Conservation (phyloP, 805 yeast species). For the Grigorovia humatica region DNA sequence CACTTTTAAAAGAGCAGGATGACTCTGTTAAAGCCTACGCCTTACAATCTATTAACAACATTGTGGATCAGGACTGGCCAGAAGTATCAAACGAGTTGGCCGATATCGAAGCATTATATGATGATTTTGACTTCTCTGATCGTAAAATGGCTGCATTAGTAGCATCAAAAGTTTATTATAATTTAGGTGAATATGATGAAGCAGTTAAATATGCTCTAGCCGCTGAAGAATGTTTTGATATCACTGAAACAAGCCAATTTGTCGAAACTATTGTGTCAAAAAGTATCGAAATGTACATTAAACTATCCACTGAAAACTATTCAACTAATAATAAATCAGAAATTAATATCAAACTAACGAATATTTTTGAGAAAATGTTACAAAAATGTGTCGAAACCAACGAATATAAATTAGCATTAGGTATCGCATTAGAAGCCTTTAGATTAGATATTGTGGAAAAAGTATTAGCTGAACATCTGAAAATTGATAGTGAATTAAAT, state of each 20-base stretch:
- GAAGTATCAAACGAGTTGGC: conserved; percentile 86
- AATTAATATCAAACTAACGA: conserved; percentile 53
- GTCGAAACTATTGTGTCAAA: conserved; percentile 90
- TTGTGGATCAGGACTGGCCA: conserved; percentile 92
- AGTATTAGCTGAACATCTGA: conserved; percentile 37
- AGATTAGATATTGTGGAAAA: conserved; percentile 69
- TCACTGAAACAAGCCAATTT: conserved; percentile 65
- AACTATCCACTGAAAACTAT: conserved; percentile 43
- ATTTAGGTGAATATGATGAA: conserved; percentile 86
- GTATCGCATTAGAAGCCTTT: conserved; percentile 81
- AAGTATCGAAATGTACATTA: conserved; percentile 76
- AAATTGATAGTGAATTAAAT: conserved; percentile 36
- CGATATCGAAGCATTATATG: conserved; percentile 84
- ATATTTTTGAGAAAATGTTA: conserved; percentile 80
- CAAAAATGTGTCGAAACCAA: conserved; percentile 60
- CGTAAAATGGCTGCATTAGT: conserved; percentile 82
- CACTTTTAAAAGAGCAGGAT: conserved; percentile 79
- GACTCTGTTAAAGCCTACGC: conserved; percentile 72
- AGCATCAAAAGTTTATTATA: conserved; percentile 83
- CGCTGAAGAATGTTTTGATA: conserved; percentile 71
- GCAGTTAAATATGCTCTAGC: conserved; percentile 82
- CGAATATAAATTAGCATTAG: conserved; percentile 74
- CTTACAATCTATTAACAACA: conserved; percentile 62
- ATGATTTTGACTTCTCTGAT: conserved; percentile 67
- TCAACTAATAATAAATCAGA: conserved; percentile 10